phyloP scores from a whole-genome alignment of 2,329 filamentous ascomycete genomes.

The Beauveria sp. region DNA sequence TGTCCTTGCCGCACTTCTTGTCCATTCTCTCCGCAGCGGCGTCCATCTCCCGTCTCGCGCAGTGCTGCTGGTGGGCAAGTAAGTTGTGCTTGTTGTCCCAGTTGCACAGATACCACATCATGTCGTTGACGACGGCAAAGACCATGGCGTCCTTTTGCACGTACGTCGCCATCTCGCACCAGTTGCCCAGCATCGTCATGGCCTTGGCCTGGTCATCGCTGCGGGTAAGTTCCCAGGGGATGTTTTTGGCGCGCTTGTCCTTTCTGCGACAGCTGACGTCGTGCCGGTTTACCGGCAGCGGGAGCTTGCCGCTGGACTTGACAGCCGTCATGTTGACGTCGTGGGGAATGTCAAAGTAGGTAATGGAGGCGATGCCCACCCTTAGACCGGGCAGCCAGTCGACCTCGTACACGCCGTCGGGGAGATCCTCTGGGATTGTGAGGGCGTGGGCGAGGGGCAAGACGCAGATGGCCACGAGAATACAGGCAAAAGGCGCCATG shows the following conservation, averaged over 20 bases:
- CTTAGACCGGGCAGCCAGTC: background rate
- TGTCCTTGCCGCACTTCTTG: background rate
- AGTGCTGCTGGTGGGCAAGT: background rate
- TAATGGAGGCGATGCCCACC: background rate
- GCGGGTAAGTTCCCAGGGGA: background rate
- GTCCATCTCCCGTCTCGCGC: background rate
- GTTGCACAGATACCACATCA: slow-evolving; percentile 5
- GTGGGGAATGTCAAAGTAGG: background rate
- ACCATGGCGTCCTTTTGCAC: background rate
- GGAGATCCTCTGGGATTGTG: background rate
- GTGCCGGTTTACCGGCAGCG: background rate
- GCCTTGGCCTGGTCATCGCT: background rate
- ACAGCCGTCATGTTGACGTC: slow-evolving; percentile 1
- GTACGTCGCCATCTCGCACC: slow-evolving; percentile 2
- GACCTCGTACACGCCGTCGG: slow-evolving; percentile 5
- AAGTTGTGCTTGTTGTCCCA: background rate
- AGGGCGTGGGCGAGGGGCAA: background rate
- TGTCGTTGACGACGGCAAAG: background rate
- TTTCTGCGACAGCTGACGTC: background rate
- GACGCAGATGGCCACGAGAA: background rate
- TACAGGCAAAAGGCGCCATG: background rate
- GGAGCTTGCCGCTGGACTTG: background rate
- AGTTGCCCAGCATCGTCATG: slow-evolving; percentile 6
- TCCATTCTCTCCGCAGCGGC: background rate
- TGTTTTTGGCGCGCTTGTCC: background rate